Base-by-base conservation (phyloP, 805 yeast genomes). In the Debaryomyces castellii region DNA sequence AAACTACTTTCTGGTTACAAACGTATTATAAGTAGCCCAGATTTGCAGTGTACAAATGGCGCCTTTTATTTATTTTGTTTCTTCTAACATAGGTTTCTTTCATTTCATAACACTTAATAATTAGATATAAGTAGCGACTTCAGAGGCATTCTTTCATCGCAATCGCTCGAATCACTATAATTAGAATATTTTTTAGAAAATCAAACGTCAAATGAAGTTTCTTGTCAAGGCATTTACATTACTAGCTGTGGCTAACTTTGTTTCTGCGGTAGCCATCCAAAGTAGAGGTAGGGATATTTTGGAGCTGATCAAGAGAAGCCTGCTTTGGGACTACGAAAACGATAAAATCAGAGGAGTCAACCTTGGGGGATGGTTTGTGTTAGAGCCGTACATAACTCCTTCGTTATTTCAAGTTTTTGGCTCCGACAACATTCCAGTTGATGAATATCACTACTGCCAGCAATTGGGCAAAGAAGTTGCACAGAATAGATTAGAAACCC, bases 341-440 rank as follows among this genome's bases (percentile, higher is more conserved):
- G 65, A 67, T 23, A 66, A 61, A 42, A 65, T 78, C 35, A 62
- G 77, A 35, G 96, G 96, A 55, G 89, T 89, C 41, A 85, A 86
- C 59, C 67, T 89, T 25, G 97, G 97, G 51, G 96, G 96, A 39
- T 89, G 96, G 96, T 76, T 89, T 41, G 89, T 89, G 1, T 67
- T 89, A 36, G 97, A 89, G 66, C 89, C 96, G 2, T 89, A 76
- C 65, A 89, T 89, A 59, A 86, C 89, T 1, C 96, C 96, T 4
- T 80, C 90, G 1, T 63, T 86, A 39, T 89, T 90, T 58, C 67
- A 72, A 45, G 77, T 75, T 39, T 77, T 73, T 35, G 65, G 59
- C 42, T 58, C 61, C 40, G 48, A 59, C 2, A 63, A 74, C 30
- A 71, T 78, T 18, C 96, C 96, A 2, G 84, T 85, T 23, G 97